phyloP scores from a whole-genome alignment of 352 stramenopile genomes.

The Phytophthora megakarya region DNA sequence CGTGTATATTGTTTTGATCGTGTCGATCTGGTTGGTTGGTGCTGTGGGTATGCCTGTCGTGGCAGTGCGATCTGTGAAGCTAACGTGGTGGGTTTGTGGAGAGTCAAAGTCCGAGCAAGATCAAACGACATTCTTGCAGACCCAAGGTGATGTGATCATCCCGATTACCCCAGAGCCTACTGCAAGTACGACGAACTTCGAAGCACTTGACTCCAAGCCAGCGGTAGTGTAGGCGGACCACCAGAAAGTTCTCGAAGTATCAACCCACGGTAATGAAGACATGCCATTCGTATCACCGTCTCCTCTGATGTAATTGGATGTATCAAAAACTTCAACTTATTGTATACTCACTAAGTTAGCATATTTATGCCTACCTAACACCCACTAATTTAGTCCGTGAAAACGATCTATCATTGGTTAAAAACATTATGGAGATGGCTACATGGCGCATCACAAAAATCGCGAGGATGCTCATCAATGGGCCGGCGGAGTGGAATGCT shows the following conservation, averaged over 20 bases:
- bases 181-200: slow-evolving; percentile 1
- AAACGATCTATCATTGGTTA: neutral
- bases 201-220: neutral
- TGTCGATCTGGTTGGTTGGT: slow-evolving; percentile 10
- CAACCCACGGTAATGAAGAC: too few relatives aligned
- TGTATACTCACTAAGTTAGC: too few relatives aligned
- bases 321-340: too few relatives aligned
- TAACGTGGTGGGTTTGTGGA: slow-evolving; percentile 10
- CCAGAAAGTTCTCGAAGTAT: too few relatives aligned
- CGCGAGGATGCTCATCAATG: slow-evolving; percentile 48
- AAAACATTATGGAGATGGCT: neutral
- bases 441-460: neutral
- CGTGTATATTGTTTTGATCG: slow-evolving; percentile 1
- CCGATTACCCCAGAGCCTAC: neutral
- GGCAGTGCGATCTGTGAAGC: slow-evolving; percentile 9
- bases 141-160: neutral
- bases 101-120: neutral
- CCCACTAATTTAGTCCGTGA: too few relatives aligned
- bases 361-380: too few relatives aligned
- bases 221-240: slow-evolving; percentile 1
- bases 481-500: slow-evolving; percentile 46
- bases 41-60: slow-evolving; percentile 1
- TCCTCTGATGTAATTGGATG: too few relatives aligned
- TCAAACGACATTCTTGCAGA: neutral
- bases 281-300: too few relatives aligned